Evolutionary conservation across 768 basidiomycete genomes (phyloP).

Genomic region (Podaxis pistillaris): DNA sequence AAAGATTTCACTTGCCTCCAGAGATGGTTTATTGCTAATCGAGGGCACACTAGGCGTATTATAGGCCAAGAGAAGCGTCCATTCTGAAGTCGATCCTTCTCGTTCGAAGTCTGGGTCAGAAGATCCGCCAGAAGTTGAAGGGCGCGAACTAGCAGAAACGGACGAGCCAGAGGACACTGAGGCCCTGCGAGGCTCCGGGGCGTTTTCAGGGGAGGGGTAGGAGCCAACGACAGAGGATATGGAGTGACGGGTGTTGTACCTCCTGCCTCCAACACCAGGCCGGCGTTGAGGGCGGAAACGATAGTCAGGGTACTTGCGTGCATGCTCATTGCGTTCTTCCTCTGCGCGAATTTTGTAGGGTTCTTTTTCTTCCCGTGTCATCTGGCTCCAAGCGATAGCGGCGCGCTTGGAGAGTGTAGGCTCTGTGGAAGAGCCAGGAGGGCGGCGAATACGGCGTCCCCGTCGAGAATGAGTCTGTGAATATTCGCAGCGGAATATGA

Average conservation of each 20-base stretch:
- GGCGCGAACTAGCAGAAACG: not conserved
- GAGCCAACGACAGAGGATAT: not conserved
- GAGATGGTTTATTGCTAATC: not conserved
- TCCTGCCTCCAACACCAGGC: not conserved
- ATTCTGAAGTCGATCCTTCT: not conserved
- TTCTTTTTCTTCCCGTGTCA: slow-evolving; percentile 45
- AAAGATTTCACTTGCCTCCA: not conserved
- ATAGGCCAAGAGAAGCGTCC: not conserved
- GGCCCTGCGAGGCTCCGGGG: not conserved
- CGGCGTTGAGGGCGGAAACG: slow-evolving; percentile 48
- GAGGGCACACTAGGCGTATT: not conserved
- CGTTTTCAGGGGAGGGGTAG: not conserved
- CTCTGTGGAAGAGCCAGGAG: slow-evolving; percentile 35
- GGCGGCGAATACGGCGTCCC: slow-evolving; percentile 32
- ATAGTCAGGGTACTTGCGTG: slow-evolving; percentile 58
- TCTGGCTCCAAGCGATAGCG: slow-evolving; percentile 68
- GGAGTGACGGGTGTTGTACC: not conserved
- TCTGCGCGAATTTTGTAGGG: slow-evolving; percentile 54
- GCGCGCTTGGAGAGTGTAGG: slow-evolving; percentile 76
- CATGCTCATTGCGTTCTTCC: slow-evolving; percentile 55
- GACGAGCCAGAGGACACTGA: not conserved
- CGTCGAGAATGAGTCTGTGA: slow-evolving; percentile 43
- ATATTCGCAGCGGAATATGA: slow-evolving; percentile 71
- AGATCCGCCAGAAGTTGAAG: not conserved
- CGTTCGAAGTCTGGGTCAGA: not conserved